These are phyloP conservation scores for Colletotrichum lini DNA, from an alignment of 2,329 filamentous ascomycete species.

Conservation along the genomic window DNA sequence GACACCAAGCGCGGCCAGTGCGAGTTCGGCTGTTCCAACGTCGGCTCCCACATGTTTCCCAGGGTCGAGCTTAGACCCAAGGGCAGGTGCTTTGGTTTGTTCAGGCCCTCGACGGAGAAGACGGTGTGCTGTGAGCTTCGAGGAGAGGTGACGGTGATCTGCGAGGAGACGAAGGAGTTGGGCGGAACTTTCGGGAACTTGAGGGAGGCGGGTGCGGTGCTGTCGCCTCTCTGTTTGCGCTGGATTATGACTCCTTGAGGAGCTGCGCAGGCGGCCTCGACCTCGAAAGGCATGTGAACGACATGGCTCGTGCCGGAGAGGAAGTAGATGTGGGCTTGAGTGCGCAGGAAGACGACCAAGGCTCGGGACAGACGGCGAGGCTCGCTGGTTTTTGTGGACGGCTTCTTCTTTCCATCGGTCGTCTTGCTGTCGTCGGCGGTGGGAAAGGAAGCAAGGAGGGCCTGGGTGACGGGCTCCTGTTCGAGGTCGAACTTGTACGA, in stretches of 20 bases:
- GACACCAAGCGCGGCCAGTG: slow-evolving; percentile 85
- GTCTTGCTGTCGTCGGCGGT: slow-evolving; percentile 59
- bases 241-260: slow-evolving; percentile 89
- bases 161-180: slow-evolving; percentile 85
- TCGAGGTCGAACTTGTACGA: slow-evolving; percentile 89
- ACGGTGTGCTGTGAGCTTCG: slow-evolving; percentile 64
- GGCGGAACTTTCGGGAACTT: slow-evolving; percentile 77
- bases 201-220: slow-evolving; percentile 65
- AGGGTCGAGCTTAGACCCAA: slow-evolving; percentile 67
- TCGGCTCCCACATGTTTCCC: slow-evolving; percentile 71
- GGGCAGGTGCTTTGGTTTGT: slow-evolving; percentile 68
- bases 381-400: slow-evolving; percentile 36
- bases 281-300: slow-evolving; percentile 94
- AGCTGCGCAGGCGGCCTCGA: slow-evolving; percentile 87
- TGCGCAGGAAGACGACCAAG: slow-evolving; percentile 91
- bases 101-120: slow-evolving; percentile 71
- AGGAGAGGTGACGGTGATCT: slow-evolving; percentile 68
- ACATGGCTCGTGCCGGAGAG: slow-evolving; percentile 89
- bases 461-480: slow-evolving; percentile 88
- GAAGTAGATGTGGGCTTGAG: slow-evolving; percentile 94
- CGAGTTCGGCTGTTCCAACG: slow-evolving; percentile 66
- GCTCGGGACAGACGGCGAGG: slow-evolving; percentile 69
- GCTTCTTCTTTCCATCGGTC: slow-evolving; percentile 27
- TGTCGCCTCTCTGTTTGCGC: slow-evolving; percentile 75
- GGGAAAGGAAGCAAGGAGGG: slow-evolving; percentile 87